Conservation (phyloP, 1,284 basidiomycete genomes). For the Chondrostereum purpureum region DNA sequence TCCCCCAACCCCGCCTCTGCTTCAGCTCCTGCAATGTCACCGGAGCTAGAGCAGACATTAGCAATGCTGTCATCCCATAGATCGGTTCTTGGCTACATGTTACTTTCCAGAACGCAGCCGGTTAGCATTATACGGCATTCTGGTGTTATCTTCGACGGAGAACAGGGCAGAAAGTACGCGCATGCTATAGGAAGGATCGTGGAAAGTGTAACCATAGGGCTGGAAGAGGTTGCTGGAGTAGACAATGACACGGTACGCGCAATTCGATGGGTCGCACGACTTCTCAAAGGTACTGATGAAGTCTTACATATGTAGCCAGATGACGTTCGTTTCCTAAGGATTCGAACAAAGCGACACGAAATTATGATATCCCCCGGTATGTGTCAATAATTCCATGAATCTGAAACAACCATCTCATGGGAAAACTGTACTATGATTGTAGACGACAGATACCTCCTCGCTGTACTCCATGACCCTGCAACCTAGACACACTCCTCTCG, state of each 20-base stretch:
- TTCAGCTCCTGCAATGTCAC: slow-evolving; percentile 36
- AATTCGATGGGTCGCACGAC: background rate
- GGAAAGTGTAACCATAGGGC: slow-evolving; percentile 63
- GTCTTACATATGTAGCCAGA: slow-evolving; percentile 44
- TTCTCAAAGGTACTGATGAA: background rate
- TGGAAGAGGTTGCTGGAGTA: slow-evolving; percentile 63
- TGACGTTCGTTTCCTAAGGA: slow-evolving; percentile 81
- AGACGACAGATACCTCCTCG: slow-evolving; percentile 82
- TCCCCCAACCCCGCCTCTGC: slow-evolving; percentile 8
- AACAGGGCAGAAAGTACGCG: slow-evolving; percentile 77
- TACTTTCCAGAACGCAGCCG: slow-evolving; percentile 60
- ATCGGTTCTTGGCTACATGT: slow-evolving; percentile 83
- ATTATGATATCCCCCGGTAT: slow-evolving; percentile 90
- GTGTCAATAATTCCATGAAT: slow-evolving; percentile 19
- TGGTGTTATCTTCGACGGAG: slow-evolving; percentile 84
- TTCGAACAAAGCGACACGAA: slow-evolving; percentile 87
- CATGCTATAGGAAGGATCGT: slow-evolving; percentile 74
- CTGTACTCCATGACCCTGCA: slow-evolving; percentile 78
- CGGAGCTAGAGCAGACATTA: slow-evolving; percentile 71
- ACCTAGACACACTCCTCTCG: slow-evolving; percentile 18
- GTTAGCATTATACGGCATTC: slow-evolving; percentile 75
- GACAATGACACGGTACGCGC: slow-evolving; percentile 46
- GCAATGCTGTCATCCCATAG: slow-evolving; percentile 72
- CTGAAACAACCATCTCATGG: no score
- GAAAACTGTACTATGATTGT: slow-evolving; percentile 9